phyloP scores from a whole-genome alignment of 2,329 filamentous ascomycete species.

The Exophiala bonariae region DNA sequence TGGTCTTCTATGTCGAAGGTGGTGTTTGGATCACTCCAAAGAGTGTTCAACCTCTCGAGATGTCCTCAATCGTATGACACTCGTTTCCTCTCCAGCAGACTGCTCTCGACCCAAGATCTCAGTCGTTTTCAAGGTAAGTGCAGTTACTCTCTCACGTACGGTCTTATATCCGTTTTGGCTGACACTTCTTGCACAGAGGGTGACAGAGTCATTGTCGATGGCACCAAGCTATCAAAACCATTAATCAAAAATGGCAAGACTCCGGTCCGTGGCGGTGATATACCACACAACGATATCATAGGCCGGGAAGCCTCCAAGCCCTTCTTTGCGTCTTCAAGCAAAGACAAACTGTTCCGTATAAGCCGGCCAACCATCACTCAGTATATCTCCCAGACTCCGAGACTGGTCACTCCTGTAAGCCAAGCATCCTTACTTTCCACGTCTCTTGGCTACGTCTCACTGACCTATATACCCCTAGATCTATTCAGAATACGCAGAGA shows the following conservation, averaged over 20 bases:
- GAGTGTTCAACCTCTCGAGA: too few relatives aligned
- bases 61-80: too few relatives aligned
- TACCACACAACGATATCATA: slow-evolving; percentile 60
- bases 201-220: slow-evolving; percentile 43
- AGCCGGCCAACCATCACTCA: slow-evolving; percentile 64
- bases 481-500: slow-evolving; percentile 72
- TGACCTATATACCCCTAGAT: slow-evolving; percentile 46
- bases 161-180: too few relatives aligned
- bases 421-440: background rate
- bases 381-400: slow-evolving; percentile 67
- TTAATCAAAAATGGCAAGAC: slow-evolving; percentile 38
- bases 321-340: slow-evolving; percentile 13
- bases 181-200: too few relatives aligned
- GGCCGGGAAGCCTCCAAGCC: slow-evolving; percentile 47
- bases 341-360: slow-evolving; percentile 17
- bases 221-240: slow-evolving; percentile 42
- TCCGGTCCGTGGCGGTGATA: slow-evolving; percentile 30
- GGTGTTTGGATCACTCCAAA: too few relatives aligned
- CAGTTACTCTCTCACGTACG: too few relatives aligned
- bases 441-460: background rate
- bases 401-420: slow-evolving; percentile 73
- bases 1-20: too few relatives aligned
- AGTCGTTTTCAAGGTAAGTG: background rate
- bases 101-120: background rate
- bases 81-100: background rate